Percentiles rank a stretch among this genome's conserved stretches.
phyloP scores from a whole-genome alignment of 1,284 basidiomycete genomes.

The Cystobasidiaceae sp. region DNA sequence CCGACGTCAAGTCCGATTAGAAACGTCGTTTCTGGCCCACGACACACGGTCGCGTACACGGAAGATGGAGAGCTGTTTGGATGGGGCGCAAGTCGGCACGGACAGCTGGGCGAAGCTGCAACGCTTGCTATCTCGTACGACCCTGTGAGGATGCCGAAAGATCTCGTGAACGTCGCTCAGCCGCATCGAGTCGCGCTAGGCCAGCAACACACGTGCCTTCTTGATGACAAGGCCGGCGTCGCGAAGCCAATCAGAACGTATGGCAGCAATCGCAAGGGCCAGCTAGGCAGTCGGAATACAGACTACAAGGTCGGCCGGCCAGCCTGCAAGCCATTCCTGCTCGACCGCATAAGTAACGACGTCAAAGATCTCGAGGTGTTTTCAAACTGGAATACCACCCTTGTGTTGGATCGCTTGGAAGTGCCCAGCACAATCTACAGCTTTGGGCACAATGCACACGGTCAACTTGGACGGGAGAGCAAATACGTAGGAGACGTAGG shows the following conservation, averaged over 20 bases:
- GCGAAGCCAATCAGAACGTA: not conserved
- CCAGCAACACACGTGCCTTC: slow-evolving; percentile 35
- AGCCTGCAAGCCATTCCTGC: not conserved
- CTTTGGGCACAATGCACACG: slow-evolving; percentile 61
- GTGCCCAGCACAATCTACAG: slow-evolving; percentile 34
- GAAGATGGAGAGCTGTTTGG: not conserved
- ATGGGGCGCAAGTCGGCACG: slow-evolving; percentile 20
- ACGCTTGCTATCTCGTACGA: no score
- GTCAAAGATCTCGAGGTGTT: not conserved
- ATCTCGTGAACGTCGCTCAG: slow-evolving; percentile 28
- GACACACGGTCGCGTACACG: slow-evolving; percentile 1
- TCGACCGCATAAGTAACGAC: not conserved
- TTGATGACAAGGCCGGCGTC: slow-evolving; percentile 3
- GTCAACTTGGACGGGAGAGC: slow-evolving; percentile 59
- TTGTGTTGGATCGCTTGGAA: slow-evolving; percentile 49
- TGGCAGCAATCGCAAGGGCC: not conserved
- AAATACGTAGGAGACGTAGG: not conserved
- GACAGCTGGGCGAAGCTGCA: slow-evolving; percentile 30
- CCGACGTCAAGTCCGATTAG: not conserved
- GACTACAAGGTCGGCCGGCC: not conserved
- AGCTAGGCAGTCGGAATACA: not conserved
- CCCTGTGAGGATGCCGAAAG: no score
- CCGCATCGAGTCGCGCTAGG: slow-evolving; percentile 21
- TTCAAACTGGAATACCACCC: slow-evolving; percentile 78
- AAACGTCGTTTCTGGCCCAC: slow-evolving; percentile 3